Conservation (phyloP, 2,329 filamentous ascomycete genomes). For the Macrophomina tecta region DNA sequence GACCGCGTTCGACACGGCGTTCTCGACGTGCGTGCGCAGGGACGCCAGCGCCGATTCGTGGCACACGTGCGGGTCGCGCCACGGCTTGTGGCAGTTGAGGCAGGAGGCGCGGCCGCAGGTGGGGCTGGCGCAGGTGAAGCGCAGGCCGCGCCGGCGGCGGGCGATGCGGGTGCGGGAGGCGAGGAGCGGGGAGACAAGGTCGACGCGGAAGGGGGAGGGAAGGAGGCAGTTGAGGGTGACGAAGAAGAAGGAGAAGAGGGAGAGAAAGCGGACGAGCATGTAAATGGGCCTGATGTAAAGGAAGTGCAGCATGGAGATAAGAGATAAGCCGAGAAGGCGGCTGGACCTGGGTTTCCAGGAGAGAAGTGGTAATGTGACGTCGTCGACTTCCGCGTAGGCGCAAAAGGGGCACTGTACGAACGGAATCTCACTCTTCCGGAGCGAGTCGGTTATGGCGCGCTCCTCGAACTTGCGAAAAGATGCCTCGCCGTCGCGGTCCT, state of each 20-base stretch:
- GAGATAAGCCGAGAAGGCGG: constrained; percentile 42
- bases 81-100: constrained; percentile 78
- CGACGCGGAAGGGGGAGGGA: constrained; percentile 32
- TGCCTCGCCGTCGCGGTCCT: constrained; percentile 72
- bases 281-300: constrained; percentile 43
- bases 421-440: constrained; percentile 75
- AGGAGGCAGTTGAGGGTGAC: constrained; percentile 35
- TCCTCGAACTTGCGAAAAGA: constrained; percentile 78
- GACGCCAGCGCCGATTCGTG: constrained; percentile 83
- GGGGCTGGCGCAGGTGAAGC: constrained; percentile 77
- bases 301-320: not conserved
- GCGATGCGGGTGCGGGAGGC: constrained; percentile 67
- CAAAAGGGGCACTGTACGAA: constrained; percentile 90
- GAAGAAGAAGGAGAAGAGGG: constrained; percentile 60
- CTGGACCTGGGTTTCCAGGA: constrained; percentile 38
- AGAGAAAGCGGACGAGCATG: constrained; percentile 61
- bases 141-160: constrained; percentile 72
- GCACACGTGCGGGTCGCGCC: constrained; percentile 89
- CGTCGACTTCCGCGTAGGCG: constrained; percentile 85
- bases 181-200: constrained; percentile 54
- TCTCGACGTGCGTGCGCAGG: constrained; percentile 86
- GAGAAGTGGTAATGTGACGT: constrained; percentile 36
- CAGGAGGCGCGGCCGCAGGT: constrained; percentile 76
- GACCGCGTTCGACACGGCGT: constrained; percentile 89
- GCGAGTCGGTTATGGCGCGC: constrained; percentile 75